Percentiles rank a stretch among this genome's conserved stretches.
Evolutionary conservation across 805 yeast genomes (phyloP).

Genomic region (Candida quercuum): DNA sequence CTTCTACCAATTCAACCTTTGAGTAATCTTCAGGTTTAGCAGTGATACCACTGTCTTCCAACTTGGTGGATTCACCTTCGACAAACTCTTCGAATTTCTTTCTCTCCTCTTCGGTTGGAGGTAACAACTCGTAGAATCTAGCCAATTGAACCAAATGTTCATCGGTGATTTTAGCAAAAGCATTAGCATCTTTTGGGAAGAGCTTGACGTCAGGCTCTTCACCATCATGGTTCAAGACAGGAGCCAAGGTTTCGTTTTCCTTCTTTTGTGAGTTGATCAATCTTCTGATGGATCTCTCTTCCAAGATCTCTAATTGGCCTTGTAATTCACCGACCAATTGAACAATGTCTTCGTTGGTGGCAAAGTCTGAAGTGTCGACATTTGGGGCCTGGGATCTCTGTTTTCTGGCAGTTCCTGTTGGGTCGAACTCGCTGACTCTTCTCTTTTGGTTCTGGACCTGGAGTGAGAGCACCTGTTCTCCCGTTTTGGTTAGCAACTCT

Average conservation of each 20-base stretch:
- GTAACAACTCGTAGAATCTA: constrained; percentile 70
- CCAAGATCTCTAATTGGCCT: constrained; percentile 75
- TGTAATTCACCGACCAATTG: constrained; percentile 88
- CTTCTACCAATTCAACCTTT: constrained; percentile 44
- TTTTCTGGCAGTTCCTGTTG: constrained; percentile 9
- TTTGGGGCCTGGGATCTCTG: constrained; percentile 7
- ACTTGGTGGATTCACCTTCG: constrained; percentile 43
- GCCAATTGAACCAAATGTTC: constrained; percentile 48
- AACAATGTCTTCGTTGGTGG: constrained; percentile 77
- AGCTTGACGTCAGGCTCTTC: constrained; percentile 47
- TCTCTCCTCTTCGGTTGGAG: constrained; percentile 54
- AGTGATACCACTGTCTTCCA: constrained; percentile 26
- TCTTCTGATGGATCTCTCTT: constrained; percentile 72
- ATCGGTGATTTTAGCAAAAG: constrained; percentile 43
- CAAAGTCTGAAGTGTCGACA: constrained; percentile 50
- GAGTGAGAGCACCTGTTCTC: constrained; percentile 66
- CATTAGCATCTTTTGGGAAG: constrained; percentile 56
- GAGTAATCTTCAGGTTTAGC: constrained; percentile 28
- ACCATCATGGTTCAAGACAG: constrained; percentile 77
- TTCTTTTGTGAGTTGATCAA: constrained; percentile 53
- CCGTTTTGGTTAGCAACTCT: constrained; percentile 64
- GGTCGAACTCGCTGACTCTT: constrained; percentile 27
- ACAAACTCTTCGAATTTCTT: constrained; percentile 45
- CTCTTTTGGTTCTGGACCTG: constrained; percentile 53
- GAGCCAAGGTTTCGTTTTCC: constrained; percentile 46